A percentile compares a stretch with the other conserved stretches of the same genome.
Conservation (phyloP, 805 yeast genomes). For the Kregervanrija pseudodelftensis region DNA sequence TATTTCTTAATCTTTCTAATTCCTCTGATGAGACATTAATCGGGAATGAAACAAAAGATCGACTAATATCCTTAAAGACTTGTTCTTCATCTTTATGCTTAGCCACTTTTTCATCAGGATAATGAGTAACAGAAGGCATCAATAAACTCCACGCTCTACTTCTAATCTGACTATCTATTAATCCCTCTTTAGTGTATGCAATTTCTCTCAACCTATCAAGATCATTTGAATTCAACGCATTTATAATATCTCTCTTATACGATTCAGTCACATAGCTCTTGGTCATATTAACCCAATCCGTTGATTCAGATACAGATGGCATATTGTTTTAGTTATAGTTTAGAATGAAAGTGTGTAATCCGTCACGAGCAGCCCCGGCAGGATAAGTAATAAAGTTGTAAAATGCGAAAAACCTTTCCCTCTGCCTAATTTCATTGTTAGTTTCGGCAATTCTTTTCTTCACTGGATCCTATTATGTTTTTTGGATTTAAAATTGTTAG, state of each 20-base stretch:
- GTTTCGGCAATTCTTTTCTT: no score
- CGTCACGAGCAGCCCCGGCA: no score
- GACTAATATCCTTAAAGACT: slow-evolving; percentile 65
- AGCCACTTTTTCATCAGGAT: slow-evolving; percentile 17
- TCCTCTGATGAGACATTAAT: slow-evolving; percentile 13
- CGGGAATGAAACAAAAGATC: slow-evolving; percentile 53
- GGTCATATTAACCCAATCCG: slow-evolving; percentile 5
- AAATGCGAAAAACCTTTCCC: no score
- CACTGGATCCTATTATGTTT: no score
- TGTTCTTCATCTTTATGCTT: slow-evolving; percentile 73
- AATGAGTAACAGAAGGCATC: slow-evolving; percentile 13
- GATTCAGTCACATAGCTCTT: slow-evolving; percentile 25
- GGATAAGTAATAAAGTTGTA: no score
- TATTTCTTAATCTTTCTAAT: slow-evolving; percentile 29
- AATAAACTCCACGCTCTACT: slow-evolving; percentile 45
- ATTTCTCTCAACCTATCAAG: slow-evolving; percentile 24
- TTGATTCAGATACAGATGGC: slow-evolving; percentile 26
- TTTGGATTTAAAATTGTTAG: slow-evolving; percentile 13
- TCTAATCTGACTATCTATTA: slow-evolving; percentile 36
- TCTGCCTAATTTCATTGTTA: no score
- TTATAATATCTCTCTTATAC: no score
- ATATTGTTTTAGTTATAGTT: no score
- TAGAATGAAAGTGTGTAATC: no score
- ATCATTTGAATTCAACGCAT: slow-evolving; percentile 23
- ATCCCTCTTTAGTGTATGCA: slow-evolving; percentile 41